These are phyloP conservation scores for Solidago caesia DNA, from an alignment of 129 eudicot genomes.

Conservation along the genomic window DNA sequence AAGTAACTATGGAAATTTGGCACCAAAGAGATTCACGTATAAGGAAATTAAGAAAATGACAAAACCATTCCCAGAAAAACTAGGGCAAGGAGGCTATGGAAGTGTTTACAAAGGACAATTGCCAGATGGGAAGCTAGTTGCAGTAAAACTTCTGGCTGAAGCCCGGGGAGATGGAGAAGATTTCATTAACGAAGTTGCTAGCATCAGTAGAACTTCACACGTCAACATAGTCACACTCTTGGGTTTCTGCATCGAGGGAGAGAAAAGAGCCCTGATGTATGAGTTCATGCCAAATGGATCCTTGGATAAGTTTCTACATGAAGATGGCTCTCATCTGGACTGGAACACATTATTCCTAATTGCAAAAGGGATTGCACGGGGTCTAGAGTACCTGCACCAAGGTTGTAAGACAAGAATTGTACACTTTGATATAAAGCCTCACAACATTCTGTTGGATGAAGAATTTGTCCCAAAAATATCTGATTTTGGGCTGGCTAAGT, in stretches of 20 bases:
- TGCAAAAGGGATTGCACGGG: not conserved
- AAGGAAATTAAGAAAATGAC: not conserved
- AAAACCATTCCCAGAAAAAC: not conserved
- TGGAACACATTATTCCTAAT: not conserved
- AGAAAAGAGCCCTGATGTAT: not conserved
- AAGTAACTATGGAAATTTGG: not conserved
- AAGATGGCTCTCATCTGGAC: not conserved
- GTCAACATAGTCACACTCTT: not conserved
- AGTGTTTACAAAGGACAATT: not conserved
- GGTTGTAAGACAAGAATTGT: constrained; percentile 1
- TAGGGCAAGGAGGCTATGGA: not conserved
- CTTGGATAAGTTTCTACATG: not conserved
- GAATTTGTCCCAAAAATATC: not conserved
- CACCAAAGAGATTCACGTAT: not conserved
- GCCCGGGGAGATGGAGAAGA: not conserved
- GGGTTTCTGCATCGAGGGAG: not conserved
- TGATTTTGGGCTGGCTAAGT: constrained; percentile 3
- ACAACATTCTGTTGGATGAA: not conserved
- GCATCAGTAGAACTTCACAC: not conserved
- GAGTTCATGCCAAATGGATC: not conserved
- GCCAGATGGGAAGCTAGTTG: not conserved
- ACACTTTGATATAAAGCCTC: not conserved
- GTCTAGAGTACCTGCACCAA: constrained; percentile 1
- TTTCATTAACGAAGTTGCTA: not conserved
- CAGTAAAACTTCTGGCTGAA: not conserved